These are phyloP conservation scores for Acer negundo DNA, from an alignment of 345 rosid species.

Conservation along the genomic window DNA sequence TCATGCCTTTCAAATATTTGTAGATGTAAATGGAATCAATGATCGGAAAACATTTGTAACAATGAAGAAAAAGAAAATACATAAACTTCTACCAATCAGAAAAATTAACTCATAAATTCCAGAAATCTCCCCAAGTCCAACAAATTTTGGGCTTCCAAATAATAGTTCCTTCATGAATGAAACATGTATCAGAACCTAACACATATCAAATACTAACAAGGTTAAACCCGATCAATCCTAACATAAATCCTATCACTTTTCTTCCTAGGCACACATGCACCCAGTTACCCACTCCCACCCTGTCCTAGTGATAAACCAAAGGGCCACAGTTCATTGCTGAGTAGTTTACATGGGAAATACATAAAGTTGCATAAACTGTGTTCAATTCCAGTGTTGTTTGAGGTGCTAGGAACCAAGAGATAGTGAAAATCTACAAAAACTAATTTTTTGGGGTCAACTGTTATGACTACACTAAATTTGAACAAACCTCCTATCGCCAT, in stretches of 20 bases:
- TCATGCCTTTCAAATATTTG: not conserved
- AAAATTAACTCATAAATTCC: not conserved
- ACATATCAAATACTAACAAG: not conserved
- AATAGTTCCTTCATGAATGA: not conserved
- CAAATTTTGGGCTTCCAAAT: not conserved
- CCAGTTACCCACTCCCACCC: constrained; percentile 5
- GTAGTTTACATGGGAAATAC: not conserved
- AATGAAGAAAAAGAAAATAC: not conserved
- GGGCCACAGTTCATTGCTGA: not conserved
- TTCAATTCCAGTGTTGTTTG: not conserved
- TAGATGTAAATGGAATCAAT: not conserved
- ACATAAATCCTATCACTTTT: not conserved
- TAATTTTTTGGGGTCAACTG: not conserved
- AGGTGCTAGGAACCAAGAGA: not conserved
- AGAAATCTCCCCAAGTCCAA: not conserved
- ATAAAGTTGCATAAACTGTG: not conserved
- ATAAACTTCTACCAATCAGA: not conserved
- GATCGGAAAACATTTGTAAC: not conserved
- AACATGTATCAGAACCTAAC: not conserved
- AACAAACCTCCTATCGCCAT: not conserved
- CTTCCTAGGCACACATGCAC: not conserved
- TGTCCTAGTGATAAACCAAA: not conserved
- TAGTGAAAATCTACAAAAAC: not conserved
- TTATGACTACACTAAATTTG: not conserved
- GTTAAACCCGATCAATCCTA: not conserved